phyloP scores from a whole-genome alignment of 2,329 filamentous ascomycete genomes.

The Incumbomyces delicatus region DNA sequence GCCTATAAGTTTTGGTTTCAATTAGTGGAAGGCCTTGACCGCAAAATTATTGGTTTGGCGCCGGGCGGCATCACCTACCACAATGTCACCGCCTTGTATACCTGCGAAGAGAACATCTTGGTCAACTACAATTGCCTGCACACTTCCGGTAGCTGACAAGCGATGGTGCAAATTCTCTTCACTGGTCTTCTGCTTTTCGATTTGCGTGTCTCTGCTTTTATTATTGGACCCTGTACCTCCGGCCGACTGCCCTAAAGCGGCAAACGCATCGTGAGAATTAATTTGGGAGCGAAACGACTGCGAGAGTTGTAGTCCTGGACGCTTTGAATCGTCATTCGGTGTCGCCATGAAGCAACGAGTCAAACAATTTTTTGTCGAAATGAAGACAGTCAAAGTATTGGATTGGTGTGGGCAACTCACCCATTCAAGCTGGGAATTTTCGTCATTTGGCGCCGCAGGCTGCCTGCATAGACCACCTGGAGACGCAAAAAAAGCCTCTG shows the following conservation, averaged over 20 bases:
- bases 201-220: neutral
- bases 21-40: no score
- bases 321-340: neutral
- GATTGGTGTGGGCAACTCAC: neutral
- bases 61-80: slow-evolving; percentile 38
- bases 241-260: neutral
- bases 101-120: slow-evolving; percentile 79
- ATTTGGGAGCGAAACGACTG: slow-evolving; percentile 4
- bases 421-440: neutral
- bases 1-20: slow-evolving; percentile 33
- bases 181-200: neutral
- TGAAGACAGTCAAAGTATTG: neutral
- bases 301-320: slow-evolving; percentile 3
- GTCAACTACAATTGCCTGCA: slow-evolving; percentile 70
- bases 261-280: slow-evolving; percentile 1
- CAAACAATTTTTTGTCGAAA: no score
- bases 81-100: slow-evolving; percentile 85
- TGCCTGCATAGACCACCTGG: neutral
- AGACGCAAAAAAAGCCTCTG: neutral
- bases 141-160: slow-evolving; percentile 21
- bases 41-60: no score
- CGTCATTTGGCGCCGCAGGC: neutral
- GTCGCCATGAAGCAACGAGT: neutral
- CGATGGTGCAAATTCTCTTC: slow-evolving; percentile 13
- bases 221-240: neutral